Evolutionary conservation across 176 grass and related monocot species (phyloP).

Genomic region (Aegilops speltoides): DNA sequence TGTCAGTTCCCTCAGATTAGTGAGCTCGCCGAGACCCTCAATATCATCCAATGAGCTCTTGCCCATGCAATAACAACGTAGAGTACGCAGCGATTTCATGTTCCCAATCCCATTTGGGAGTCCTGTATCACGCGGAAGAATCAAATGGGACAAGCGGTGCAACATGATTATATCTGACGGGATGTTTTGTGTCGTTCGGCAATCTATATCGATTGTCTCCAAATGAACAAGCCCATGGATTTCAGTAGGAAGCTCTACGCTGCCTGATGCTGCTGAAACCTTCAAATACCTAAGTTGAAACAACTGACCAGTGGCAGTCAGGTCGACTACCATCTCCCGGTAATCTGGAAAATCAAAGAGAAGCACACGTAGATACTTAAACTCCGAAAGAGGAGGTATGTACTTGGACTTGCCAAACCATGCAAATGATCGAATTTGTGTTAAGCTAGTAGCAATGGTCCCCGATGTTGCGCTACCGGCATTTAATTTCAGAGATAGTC

Average conservation of each 20-base stretch:
- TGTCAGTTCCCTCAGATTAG: neutral
- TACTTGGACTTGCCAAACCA: neutral
- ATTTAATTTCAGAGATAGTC: neutral
- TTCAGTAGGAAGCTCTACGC: neutral
- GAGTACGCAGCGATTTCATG: neutral
- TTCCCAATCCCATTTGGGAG: neutral
- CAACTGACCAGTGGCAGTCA: neutral
- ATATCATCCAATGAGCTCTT: neutral
- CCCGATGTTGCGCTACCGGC: neutral
- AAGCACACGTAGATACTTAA: constrained; percentile 5
- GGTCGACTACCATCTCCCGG: neutral
- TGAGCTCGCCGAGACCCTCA: neutral
- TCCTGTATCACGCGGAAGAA: neutral
- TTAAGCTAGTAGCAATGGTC: neutral
- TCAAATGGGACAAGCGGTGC: neutral
- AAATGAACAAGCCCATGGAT: neutral
- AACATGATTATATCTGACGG: neutral
- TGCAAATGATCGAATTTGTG: constrained; percentile 1
- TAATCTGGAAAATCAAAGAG: neutral
- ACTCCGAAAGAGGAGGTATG: neutral
- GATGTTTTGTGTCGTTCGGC: neutral
- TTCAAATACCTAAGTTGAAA: neutral
- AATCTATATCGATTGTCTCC: neutral
- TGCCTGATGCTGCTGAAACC: neutral
- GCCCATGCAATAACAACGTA: neutral